A percentile compares a stretch with the other conserved stretches of the same genome.
Conservation (phyloP, 139 green algal genomes). For the Chlorella sorokiniana region DNA sequence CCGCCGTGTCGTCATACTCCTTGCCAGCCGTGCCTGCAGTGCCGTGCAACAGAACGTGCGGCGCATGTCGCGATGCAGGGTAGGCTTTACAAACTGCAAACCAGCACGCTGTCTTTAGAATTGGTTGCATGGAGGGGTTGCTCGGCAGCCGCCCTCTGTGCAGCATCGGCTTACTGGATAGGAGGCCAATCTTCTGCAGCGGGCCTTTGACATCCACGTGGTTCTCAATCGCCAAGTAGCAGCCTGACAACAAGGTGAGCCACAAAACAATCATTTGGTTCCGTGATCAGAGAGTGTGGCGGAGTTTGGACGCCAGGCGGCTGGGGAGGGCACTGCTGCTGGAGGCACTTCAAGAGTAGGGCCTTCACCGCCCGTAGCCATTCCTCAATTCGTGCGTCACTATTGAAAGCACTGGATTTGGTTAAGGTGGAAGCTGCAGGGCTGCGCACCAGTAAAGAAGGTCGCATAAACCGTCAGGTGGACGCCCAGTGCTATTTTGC, state of each 20-base stretch:
- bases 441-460: conserved; percentile 42
- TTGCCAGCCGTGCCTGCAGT: neutral
- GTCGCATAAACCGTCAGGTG: conserved; percentile 52
- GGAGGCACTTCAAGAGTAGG: too few relatives aligned
- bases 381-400: too few relatives aligned
- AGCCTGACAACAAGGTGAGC: conserved; percentile 33
- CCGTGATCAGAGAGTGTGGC: too few relatives aligned
- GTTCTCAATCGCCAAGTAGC: conserved; percentile 54
- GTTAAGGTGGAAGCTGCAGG: too few relatives aligned
- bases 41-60: too few relatives aligned
- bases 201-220: conserved; percentile 44
- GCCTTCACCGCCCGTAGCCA: too few relatives aligned
- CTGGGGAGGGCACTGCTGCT: too few relatives aligned
- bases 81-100: neutral
- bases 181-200: conserved; percentile 44
- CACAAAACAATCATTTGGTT: neutral
- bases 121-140: neutral
- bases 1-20: neutral
- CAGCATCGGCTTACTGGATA: conserved; percentile 30
- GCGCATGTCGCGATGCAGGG: too few relatives aligned
- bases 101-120: neutral
- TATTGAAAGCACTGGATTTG: too few relatives aligned
- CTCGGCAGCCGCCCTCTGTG: too few relatives aligned
- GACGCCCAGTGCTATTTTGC: conserved; percentile 50
- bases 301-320: too few relatives aligned